phyloP scores from a whole-genome alignment of 2,329 filamentous ascomycete genomes.

The Colletotrichum sojae region DNA sequence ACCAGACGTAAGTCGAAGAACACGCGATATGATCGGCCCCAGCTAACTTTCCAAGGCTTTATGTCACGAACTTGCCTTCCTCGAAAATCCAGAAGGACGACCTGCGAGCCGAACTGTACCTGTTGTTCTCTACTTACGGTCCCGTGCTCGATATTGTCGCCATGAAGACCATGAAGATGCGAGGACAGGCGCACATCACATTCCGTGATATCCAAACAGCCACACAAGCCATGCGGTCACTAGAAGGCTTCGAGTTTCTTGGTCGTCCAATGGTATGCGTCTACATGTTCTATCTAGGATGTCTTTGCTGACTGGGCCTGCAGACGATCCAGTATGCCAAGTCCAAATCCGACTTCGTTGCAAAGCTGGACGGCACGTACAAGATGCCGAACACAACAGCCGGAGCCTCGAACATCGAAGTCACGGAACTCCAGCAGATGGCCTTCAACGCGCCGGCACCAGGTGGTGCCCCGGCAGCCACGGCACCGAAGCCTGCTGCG shows the following conservation, averaged over 20 bases:
- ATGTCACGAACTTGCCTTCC: conserved; percentile 87
- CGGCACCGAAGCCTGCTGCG: conserved; percentile 62
- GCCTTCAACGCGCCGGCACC: conserved; percentile 81
- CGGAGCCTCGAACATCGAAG: conserved; percentile 69
- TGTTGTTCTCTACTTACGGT: conserved; percentile 94
- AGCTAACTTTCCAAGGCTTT: conserved; percentile 72
- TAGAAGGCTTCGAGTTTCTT: conserved; percentile 89
- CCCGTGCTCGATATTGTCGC: conserved; percentile 93
- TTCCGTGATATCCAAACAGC: conserved; percentile 92
- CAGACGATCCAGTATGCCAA: conserved; percentile 95
- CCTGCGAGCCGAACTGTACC: conserved; percentile 88
- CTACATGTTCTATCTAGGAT: neutral
- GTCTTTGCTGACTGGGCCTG: conserved; percentile 37
- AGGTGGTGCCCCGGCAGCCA: conserved; percentile 57
- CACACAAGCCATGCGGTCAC: conserved; percentile 90
- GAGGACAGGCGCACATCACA: conserved; percentile 93
- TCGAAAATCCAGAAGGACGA: conserved; percentile 93
- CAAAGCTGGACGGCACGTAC: conserved; percentile 93
- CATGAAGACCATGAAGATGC: conserved; percentile 91
- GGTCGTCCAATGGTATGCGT: conserved; percentile 84
- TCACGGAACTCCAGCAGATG: conserved; percentile 83
- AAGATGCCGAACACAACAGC: conserved; percentile 70
- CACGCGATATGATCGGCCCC: neutral
- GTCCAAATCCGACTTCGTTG: conserved; percentile 87
- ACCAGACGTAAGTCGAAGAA: conserved; percentile 76